These are phyloP conservation scores for Peniophora sp. DNA, from an alignment of 1,284 basidiomycete species.

Conservation along the genomic window DNA sequence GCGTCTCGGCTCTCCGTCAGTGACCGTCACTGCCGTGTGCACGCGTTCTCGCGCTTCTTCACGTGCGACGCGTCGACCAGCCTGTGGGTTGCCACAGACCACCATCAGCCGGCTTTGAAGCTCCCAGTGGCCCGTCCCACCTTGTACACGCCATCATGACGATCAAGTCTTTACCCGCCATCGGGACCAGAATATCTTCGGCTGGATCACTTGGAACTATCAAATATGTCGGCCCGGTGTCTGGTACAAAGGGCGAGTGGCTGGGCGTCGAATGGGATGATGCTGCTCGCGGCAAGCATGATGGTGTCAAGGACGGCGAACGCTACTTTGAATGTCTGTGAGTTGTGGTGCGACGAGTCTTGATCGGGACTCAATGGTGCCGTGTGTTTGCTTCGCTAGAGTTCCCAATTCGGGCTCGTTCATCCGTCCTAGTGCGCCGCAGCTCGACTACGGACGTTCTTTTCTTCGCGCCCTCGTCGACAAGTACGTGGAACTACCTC, in stretches of 20 bases:
- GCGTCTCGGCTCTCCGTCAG: background rate
- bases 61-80: background rate
- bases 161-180: constrained; percentile 17
- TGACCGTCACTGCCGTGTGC: background rate
- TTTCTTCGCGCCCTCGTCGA: constrained; percentile 71
- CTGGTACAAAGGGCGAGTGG: constrained; percentile 68
- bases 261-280: constrained; percentile 96
- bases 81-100: too few relatives aligned
- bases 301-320: constrained; percentile 71
- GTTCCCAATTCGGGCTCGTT: constrained; percentile 62
- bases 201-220: constrained; percentile 58
- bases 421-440: constrained; percentile 52
- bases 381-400: constrained; percentile 24
- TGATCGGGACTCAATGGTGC: background rate
- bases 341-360: constrained; percentile 18
- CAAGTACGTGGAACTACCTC: constrained; percentile 67
- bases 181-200: constrained; percentile 45
- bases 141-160: constrained; percentile 3
- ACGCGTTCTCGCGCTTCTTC: background rate
- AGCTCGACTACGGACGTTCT: constrained; percentile 53
- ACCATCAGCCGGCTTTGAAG: too few relatives aligned
- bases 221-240: constrained; percentile 62
- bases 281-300: constrained; percentile 76
- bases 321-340: constrained; percentile 79
- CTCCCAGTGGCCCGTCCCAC: background rate